Evolutionary conservation across 768 basidiomycete genomes (phyloP), one percentile per base, ranked within the genome.

Genomic region (Asterophora lycoperdoides): DNA sequence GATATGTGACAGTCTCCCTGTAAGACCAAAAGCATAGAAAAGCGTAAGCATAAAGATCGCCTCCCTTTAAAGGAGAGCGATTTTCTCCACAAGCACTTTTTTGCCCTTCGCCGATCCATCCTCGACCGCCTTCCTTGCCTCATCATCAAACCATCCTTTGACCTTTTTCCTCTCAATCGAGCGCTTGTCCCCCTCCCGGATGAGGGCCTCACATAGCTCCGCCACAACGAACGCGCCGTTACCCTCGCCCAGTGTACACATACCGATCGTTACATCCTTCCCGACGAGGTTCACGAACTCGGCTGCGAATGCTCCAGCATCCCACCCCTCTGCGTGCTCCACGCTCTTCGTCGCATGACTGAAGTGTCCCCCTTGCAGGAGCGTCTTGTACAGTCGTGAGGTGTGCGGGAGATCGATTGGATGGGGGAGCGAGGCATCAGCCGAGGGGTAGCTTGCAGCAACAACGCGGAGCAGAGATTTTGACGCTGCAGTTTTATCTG

Each of bases 341-440:
- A 94, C 70, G 2, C 75, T 53, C 17, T 75, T 74, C 2, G 80
- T 76, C 0, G 76, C 63, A 28, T 81, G 84, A 52, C 81, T 83
- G 67, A 83, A 96, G 62, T 94, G 92, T 0, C 93, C 93, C 5
- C 93, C 93, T 61, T 94, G 91, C 1, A 96, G 74, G 5, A 96
- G 80, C 5, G 82, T 83, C 64, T 96, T 96, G 76, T 91, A 94
- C 41, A 93, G 61, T 34, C 93, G 78, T 3, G 89, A 85, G 0
- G 85, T 79, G 57, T 92, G 90, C 1, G 91, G 80, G 10, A 93
- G 75, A 59, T 94, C 86, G 49, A 94, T 85, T 13, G 79, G 77
- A 65, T 93, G 89, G 0, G 77, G 74, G 9, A 62, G 63, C 9
- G 70, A 50, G 0, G 71, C 48, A 43, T 82, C 79, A 5, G 72